These are phyloP conservation scores for Amauroascus verrucosus DNA, from an alignment of 2,329 filamentous ascomycete genomes.

Conservation along the genomic window DNA sequence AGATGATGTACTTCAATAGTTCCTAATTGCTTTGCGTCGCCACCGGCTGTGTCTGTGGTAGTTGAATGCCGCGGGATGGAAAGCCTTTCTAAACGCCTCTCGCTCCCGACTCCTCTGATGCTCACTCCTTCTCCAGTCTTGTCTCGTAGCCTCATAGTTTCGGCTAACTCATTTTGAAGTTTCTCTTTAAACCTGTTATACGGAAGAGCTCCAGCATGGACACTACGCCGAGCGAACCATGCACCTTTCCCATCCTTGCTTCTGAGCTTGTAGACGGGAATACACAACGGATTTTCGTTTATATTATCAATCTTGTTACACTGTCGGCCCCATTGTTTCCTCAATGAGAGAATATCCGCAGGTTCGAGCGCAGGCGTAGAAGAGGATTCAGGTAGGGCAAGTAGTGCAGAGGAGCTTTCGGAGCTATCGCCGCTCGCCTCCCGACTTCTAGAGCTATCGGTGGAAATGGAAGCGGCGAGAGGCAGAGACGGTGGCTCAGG, in stretches of 20 bases:
- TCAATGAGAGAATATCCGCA: conserved; percentile 50
- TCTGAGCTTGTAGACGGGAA: conserved; percentile 68
- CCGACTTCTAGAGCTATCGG: conserved; percentile 15
- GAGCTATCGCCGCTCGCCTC: not conserved
- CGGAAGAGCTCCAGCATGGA: conserved; percentile 60
- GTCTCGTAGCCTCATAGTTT: conserved; percentile 61
- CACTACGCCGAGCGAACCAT: conserved; percentile 80
- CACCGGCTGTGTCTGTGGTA: conserved; percentile 6
- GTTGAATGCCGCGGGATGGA: conserved; percentile 43
- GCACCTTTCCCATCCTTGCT: conserved; percentile 72
- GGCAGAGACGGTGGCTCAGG: conserved; percentile 42
- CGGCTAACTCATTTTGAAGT: conserved; percentile 67
- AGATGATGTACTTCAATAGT: conserved; percentile 60
- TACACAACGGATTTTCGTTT: conserved; percentile 63
- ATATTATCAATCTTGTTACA: conserved; percentile 53
- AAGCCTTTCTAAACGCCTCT: conserved; percentile 58
- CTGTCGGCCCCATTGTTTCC: conserved; percentile 76
- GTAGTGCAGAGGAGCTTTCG: not conserved
- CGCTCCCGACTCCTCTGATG: conserved; percentile 76
- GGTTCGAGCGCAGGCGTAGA: conserved; percentile 42
- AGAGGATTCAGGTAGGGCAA: conserved; percentile 23
- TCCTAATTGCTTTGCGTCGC: conserved; percentile 11
- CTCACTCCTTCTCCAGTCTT: conserved; percentile 64
- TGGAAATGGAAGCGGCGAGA: conserved; percentile 37
- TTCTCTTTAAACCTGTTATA: conserved; percentile 71